phyloP scores from a whole-genome alignment of 495 filamentous ascomycete genomes.

The Chaetomium fimeti region DNA sequence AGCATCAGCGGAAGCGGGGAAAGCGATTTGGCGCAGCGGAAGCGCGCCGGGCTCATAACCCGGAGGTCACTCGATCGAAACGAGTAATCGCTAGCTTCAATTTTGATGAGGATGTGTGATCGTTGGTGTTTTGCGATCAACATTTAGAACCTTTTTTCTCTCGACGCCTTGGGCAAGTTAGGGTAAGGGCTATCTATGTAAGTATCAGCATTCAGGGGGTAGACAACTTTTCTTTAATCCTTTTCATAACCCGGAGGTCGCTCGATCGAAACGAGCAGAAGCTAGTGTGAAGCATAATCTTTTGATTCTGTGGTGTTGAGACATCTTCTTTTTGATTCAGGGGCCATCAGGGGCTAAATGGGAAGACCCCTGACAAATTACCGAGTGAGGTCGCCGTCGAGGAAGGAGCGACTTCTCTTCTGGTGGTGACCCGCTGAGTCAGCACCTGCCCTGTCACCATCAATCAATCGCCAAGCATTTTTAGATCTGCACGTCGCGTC shows the following conservation, averaged over 20 bases:
- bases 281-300: conserved; percentile 13
- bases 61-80: conserved; percentile 38
- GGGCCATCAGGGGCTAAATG: background rate
- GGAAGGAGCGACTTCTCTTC: background rate
- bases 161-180: background rate
- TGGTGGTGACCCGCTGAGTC: background rate
- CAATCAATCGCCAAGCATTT: background rate
- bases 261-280: conserved; percentile 20
- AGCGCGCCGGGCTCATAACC: conserved; percentile 37
- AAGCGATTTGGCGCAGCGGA: conserved; percentile 34
- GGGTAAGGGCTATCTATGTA: background rate
- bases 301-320: background rate
- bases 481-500: background rate
- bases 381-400: background rate
- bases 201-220: background rate
- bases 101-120: background rate
- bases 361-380: background rate
- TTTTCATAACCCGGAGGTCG: conserved; percentile 23
- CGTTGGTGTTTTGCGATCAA: background rate
- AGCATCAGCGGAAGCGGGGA: background rate
- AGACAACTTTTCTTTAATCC: too few species aligned
- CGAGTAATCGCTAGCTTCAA: conserved; percentile 32
- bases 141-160: background rate
- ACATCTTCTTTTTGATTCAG: background rate
- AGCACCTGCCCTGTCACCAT: background rate